These are phyloP conservation scores for Neospermospora avenae DNA, from an alignment of 2,329 filamentous ascomycete species.

Conservation along the genomic window DNA sequence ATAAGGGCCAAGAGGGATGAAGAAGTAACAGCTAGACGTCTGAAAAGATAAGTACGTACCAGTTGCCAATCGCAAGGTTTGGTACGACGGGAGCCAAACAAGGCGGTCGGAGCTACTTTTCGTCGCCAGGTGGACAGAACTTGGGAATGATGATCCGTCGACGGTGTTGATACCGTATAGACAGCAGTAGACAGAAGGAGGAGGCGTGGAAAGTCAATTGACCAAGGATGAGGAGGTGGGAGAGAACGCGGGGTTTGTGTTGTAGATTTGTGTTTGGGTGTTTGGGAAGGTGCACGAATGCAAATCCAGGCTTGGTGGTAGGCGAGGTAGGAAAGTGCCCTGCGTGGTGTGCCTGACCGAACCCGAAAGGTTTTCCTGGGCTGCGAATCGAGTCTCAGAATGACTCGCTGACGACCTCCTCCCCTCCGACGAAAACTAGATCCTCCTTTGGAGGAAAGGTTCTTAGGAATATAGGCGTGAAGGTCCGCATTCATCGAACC, in stretches of 20 bases:
- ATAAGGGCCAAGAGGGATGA: background rate
- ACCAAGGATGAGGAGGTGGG: background rate
- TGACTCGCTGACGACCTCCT: background rate
- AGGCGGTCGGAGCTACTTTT: constrained; percentile 1
- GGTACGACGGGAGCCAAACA: background rate
- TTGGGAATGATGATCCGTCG: background rate
- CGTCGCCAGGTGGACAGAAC: background rate
- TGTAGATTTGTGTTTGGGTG: background rate
- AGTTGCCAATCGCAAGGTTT: background rate
- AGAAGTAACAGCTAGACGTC: background rate
- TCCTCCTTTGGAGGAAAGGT: no score
- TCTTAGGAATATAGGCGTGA: no score
- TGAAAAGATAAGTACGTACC: background rate
- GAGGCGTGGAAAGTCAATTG: background rate
- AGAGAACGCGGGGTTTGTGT: background rate
- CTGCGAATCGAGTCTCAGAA: background rate
- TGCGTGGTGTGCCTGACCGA: background rate
- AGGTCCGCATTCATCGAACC: no score
- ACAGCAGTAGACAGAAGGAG: background rate
- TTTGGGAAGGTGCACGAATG: background rate
- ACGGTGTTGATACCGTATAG: background rate
- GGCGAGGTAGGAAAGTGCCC: background rate
- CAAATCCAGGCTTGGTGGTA: background rate
- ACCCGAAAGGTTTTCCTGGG: background rate
- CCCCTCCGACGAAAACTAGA: background rate